These are phyloP conservation scores for Syncephalis fuscata DNA, from an alignment of 371 early-diverging fungal genomes.

Conservation along the genomic window DNA sequence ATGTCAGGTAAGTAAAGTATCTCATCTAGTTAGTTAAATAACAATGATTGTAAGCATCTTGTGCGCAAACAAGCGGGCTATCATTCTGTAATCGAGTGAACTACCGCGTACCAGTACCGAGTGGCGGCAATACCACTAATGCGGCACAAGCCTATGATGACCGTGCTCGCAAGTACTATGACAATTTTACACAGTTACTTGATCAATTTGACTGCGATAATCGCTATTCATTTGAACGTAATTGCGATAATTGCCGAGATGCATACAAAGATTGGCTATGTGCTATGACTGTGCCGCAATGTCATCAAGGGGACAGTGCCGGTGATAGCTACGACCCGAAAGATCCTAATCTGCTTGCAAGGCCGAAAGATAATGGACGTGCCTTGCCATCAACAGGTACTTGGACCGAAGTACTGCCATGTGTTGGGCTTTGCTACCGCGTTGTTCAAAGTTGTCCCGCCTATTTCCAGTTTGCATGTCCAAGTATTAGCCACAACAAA, in stretches of 20 bases:
- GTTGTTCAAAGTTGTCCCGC: constrained; percentile 48
- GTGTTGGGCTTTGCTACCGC: constrained; percentile 41
- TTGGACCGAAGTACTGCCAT: constrained; percentile 14
- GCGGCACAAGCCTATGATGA: constrained; percentile 25
- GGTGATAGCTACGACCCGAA: constrained; percentile 5
- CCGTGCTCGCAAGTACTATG: constrained; percentile 19
- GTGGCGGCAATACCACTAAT: constrained; percentile 5
- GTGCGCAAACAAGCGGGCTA: constrained; percentile 4
- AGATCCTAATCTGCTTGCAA: background rate
- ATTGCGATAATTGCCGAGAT: constrained; percentile 33
- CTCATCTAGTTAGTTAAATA: too few species aligned
- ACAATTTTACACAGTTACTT: constrained; percentile 22
- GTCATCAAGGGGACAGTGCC: constrained; percentile 19
- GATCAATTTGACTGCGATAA: constrained; percentile 34
- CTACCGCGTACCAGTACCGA: constrained; percentile 27
- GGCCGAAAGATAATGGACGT: background rate
- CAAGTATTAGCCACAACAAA: constrained; percentile 18
- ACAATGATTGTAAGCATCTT: too few species aligned
- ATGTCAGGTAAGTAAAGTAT: too few species aligned
- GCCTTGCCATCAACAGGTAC: constrained; percentile 3
- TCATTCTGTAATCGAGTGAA: constrained; percentile 36
- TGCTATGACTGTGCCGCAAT: constrained; percentile 38
- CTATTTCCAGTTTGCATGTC: constrained; percentile 37
- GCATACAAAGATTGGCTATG: constrained; percentile 51
- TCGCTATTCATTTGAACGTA: constrained; percentile 38